These are phyloP conservation scores for Pelargonium citronellum DNA, from an alignment of 441 rosid species.

Conservation along the genomic window DNA sequence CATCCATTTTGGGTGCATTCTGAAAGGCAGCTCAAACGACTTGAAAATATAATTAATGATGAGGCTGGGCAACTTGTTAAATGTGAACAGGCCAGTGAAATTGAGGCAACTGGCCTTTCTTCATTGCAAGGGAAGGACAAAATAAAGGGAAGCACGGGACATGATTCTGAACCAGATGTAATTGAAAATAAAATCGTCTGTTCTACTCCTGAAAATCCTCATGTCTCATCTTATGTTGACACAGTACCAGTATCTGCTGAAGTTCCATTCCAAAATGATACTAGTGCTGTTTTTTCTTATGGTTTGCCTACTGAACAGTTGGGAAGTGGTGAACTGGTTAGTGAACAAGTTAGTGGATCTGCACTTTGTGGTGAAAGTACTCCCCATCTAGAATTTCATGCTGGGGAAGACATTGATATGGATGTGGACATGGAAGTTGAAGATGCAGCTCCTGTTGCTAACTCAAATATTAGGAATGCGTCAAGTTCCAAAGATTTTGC, in stretches of 20 bases:
- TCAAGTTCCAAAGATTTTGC: conserved; percentile 24
- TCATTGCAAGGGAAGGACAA: conserved; percentile 30
- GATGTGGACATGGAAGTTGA: conserved; percentile 99
- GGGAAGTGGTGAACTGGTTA: conserved; percentile 24
- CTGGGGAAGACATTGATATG: conserved; percentile 78
- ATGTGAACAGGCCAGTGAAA: conserved; percentile 52
- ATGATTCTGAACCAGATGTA: conserved; percentile 31
- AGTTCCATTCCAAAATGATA: conserved; percentile 17
- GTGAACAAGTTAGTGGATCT: conserved; percentile 31
- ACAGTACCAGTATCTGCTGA: conserved; percentile 16
- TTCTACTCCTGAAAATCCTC: conserved; percentile 28
- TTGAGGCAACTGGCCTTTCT: conserved; percentile 29
- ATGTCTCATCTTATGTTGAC: conserved; percentile 29
- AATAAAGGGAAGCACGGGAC: conserved; percentile 25
- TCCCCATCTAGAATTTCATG: conserved; percentile 27
- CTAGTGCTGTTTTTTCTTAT: conserved; percentile 20
- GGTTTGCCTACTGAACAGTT: conserved; percentile 33
- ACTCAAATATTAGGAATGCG: conserved; percentile 21
- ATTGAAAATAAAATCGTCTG: conserved; percentile 23
- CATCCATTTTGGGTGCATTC: conserved; percentile 78
- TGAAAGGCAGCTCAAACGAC: conserved; percentile 58
- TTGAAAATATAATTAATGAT: conserved; percentile 57
- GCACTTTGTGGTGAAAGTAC: conserved; percentile 24
- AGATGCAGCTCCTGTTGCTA: conserved; percentile 35
- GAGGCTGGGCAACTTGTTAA: conserved; percentile 62